Evolutionary conservation across 2,329 filamentous ascomycete species (phyloP).

Genomic region (Colletotrichum magnum): DNA sequence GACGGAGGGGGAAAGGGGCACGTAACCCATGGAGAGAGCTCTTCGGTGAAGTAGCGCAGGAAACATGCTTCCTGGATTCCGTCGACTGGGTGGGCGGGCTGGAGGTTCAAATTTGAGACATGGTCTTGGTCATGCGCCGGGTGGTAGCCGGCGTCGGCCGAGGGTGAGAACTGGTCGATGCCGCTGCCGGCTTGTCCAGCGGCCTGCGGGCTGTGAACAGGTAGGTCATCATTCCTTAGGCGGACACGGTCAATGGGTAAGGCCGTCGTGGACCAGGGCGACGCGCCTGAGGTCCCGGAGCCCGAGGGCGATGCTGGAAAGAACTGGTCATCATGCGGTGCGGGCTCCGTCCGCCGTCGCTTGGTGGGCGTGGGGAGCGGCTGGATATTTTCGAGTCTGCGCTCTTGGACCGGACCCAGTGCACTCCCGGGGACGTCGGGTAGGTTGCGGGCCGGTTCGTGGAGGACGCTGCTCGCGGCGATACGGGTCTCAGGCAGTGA

Average conservation of each 20-base stretch:
- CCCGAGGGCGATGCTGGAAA: constrained; percentile 21
- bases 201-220: constrained; percentile 29
- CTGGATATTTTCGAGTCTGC: neutral
- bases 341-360: constrained; percentile 14
- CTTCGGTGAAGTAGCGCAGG: constrained; percentile 56
- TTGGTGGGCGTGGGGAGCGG: constrained; percentile 25
- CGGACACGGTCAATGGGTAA: constrained; percentile 11
- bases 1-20: neutral
- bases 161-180: constrained; percentile 24
- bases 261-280: constrained; percentile 14
- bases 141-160: constrained; percentile 16
- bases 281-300: constrained; percentile 6
- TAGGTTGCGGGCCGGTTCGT: constrained; percentile 14
- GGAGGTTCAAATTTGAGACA: neutral
- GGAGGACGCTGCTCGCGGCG: neutral
- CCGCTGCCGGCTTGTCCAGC: constrained; percentile 1
- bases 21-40: constrained; percentile 56
- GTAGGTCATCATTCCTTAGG: constrained; percentile 2
- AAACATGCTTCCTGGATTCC: constrained; percentile 54
- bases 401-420: neutral
- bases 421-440: neutral
- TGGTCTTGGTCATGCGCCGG: neutral
- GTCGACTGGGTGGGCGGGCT: constrained; percentile 6
- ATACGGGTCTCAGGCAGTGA: neutral
- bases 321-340: constrained; percentile 18